phyloP scores from a whole-genome alignment of 1,284 basidiomycete species.

The Austroboletus niveus region DNA sequence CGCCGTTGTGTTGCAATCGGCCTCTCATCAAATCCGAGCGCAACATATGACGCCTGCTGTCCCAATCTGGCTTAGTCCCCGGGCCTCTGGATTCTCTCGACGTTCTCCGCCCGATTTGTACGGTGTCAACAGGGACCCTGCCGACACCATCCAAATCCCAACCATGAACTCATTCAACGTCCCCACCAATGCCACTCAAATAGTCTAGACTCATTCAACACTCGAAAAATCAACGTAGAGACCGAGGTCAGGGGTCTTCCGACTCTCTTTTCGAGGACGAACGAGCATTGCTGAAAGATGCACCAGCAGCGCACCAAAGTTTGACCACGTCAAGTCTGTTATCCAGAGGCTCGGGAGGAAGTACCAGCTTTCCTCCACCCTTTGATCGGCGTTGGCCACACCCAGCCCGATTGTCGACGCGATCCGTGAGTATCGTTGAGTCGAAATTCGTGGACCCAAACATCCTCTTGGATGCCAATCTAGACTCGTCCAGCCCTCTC shows the following conservation, averaged over 20 bases:
- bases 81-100: no score
- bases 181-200: no score
- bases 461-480: constrained; percentile 20
- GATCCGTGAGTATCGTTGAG: constrained; percentile 18
- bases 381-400: constrained; percentile 30
- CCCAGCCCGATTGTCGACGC: constrained; percentile 23
- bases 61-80: no score
- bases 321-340: constrained; percentile 30
- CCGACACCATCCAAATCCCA: no score
- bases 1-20: no score
- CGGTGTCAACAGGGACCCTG: no score
- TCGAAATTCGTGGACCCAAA: constrained; percentile 31
- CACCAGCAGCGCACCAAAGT: constrained; percentile 10
- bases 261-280: constrained; percentile 11
- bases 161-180: no score
- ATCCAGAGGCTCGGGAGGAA: constrained; percentile 28
- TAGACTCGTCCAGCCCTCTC: constrained; percentile 28
- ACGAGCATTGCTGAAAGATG: constrained; percentile 16
- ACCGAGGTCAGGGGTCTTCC: not conserved
- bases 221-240: constrained; percentile 13
- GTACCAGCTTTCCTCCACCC: constrained; percentile 27
- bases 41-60: constrained; percentile 29
- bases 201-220: constrained; percentile 1
- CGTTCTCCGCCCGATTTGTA: no score
- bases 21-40: constrained; percentile 29